Evolutionary conservation across 1,284 basidiomycete genomes (phyloP).

Genomic region (Microbotryomycetes sp.): DNA sequence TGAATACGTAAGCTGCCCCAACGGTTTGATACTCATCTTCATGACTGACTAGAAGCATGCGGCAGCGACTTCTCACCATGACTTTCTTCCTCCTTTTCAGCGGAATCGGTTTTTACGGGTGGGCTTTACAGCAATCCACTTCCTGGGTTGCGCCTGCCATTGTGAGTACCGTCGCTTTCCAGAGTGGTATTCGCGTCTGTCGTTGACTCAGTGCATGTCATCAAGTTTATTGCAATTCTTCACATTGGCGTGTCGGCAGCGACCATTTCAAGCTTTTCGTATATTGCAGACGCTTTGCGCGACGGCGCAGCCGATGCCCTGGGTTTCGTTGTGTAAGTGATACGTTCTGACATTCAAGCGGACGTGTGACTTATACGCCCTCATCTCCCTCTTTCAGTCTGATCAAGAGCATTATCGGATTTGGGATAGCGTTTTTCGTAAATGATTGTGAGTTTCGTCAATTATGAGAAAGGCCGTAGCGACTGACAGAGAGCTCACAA

Average conservation of each 20-base stretch:
- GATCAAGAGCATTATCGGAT: constrained; percentile 47
- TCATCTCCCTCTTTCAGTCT: constrained; percentile 40
- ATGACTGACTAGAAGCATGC: too few species aligned
- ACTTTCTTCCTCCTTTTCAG: constrained; percentile 44
- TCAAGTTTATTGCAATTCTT: constrained; percentile 6
- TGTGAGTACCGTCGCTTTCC: not conserved
- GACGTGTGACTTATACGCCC: constrained; percentile 26
- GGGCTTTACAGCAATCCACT: constrained; percentile 34
- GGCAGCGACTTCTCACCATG: constrained; percentile 29
- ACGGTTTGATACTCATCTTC: constrained; percentile 44
- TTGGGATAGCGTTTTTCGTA: constrained; percentile 47
- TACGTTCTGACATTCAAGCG: constrained; percentile 23
- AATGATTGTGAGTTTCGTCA: constrained; percentile 44
- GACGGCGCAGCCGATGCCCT: not conserved
- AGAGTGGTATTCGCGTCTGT: not conserved
- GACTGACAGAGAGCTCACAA: constrained; percentile 44
- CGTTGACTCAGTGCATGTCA: not conserved
- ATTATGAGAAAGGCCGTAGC: constrained; percentile 44
- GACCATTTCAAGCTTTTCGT: constrained; percentile 5
- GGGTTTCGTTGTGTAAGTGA: constrained; percentile 4
- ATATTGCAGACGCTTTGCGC: constrained; percentile 1
- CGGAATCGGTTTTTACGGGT: too few species aligned
- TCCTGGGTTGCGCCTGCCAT: constrained; percentile 5
- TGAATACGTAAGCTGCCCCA: constrained; percentile 43
- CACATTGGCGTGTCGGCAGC: constrained; percentile 4